Evolutionary conservation across 1,284 basidiomycete species (phyloP).

Genomic region (Vanrija pseudolonga): DNA sequence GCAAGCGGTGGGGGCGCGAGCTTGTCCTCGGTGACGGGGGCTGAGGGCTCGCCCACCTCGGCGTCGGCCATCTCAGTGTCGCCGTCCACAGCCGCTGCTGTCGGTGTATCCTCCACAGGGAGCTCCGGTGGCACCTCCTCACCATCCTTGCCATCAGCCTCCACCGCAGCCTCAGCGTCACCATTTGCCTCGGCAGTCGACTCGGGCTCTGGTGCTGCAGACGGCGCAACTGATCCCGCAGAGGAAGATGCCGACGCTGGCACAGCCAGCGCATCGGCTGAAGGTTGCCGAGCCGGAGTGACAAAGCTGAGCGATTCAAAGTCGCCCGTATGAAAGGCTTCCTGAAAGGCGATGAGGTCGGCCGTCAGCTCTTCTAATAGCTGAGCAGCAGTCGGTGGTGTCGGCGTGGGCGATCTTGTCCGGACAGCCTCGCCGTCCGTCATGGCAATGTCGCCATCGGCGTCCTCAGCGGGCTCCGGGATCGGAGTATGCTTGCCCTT

Average conservation of each 20-base stretch:
- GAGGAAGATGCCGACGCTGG: background rate
- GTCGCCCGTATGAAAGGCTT: constrained; percentile 65
- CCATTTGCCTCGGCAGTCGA: background rate
- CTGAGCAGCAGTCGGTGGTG: constrained; percentile 57
- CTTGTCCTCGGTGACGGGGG: too few species aligned
- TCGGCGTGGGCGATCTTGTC: background rate
- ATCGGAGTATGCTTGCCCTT: background rate
- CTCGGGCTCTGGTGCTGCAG: background rate
- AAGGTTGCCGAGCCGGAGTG: background rate
- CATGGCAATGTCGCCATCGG: background rate
- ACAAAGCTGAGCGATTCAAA: constrained; percentile 15
- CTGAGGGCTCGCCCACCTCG: background rate
- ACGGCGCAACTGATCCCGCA: background rate
- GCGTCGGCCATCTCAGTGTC: background rate
- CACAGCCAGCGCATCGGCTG: background rate
- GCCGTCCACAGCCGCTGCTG: too few species aligned
- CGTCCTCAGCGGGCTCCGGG: background rate
- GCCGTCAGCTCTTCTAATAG: constrained; percentile 84
- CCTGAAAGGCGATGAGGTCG: constrained; percentile 80
- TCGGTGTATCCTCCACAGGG: background rate
- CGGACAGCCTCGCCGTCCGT: background rate
- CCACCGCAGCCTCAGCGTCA: background rate
- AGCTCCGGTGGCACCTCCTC: background rate
- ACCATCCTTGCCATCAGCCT: background rate
- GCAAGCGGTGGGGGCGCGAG: too few species aligned